Conservation (phyloP, 441 rosid species). For the Macaranga tanarius region DNA sequence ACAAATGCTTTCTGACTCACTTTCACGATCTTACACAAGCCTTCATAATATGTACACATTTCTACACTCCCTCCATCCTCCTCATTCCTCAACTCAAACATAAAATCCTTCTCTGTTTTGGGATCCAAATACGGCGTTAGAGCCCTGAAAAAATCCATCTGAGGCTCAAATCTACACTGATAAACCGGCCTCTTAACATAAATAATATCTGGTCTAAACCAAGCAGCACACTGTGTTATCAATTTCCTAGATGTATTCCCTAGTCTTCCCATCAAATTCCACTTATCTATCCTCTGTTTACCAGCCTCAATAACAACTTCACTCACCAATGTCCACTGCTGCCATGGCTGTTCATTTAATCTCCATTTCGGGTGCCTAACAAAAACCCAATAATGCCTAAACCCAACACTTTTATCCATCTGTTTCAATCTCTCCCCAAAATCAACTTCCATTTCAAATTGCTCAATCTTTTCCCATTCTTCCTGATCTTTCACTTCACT, state of each 20-base stretch:
- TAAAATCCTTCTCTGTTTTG: slow-evolving; percentile 53
- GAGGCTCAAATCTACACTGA: slow-evolving; percentile 89
- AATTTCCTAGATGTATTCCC: slow-evolving; percentile 66
- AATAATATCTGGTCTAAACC: slow-evolving; percentile 90
- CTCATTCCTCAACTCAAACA: slow-evolving; percentile 53
- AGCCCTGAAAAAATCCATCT: slow-evolving; percentile 59
- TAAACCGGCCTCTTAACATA: slow-evolving; percentile 87
- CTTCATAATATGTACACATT: slow-evolving; percentile 66
- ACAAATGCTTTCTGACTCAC: slow-evolving; percentile 77
- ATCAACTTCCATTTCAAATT: slow-evolving; percentile 72
- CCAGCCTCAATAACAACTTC: slow-evolving; percentile 76
- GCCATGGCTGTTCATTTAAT: slow-evolving; percentile 69
- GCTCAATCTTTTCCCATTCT: slow-evolving; percentile 84
- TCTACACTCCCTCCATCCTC: slow-evolving; percentile 60
- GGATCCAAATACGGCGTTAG: slow-evolving; percentile 66
- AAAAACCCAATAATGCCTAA: slow-evolving; percentile 80
- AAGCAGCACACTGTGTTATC: slow-evolving; percentile 76
- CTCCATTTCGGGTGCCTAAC: slow-evolving; percentile 92
- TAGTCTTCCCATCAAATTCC: slow-evolving; percentile 90
- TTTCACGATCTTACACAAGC: slow-evolving; percentile 84
- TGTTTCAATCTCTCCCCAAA: slow-evolving; percentile 55
- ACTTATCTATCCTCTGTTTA: slow-evolving; percentile 78
- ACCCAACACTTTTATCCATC: slow-evolving; percentile 64
- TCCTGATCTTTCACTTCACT: slow-evolving; percentile 67
- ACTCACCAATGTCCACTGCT: slow-evolving; percentile 87